Base-by-base conservation (phyloP, 306 rosid species). In the Pachyrhizus erosus region DNA sequence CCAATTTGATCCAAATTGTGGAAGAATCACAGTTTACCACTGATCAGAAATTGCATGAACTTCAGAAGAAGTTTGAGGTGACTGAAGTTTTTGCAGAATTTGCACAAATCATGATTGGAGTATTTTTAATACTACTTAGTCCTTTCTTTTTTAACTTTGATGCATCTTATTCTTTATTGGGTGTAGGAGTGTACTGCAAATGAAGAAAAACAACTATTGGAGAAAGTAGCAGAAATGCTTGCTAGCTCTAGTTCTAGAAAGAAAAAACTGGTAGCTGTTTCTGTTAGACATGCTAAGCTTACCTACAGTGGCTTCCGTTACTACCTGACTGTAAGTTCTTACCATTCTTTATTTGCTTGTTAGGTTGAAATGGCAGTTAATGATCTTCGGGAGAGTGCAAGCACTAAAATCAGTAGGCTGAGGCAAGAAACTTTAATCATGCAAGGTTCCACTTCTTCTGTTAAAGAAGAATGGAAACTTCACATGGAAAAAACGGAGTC, bases 51-150 rank as follows among this genome's bases (percentile, higher is more conserved):
- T 68, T 96, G 89, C 88, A 87, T 15, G 95, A 92, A 78, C 89
- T 96, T 81, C 97, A 96, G 85, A 88, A 87, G 87, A 93, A 96
- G 87, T 96, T 96, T 84, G 98, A 96, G 99, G 99, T 96, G 86
- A 74, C 58, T 84, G 66, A 76, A 33, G 18, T 81, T 52, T 42
- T 26, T 62, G 73, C 21, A 37, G 31, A 69, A 68, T 31, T 70
- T 62, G 54, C 54, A 67, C 62, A 65, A 70, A 60, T 54, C 80
- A 68, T 9, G 65, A 78, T 61, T 62, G 11, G 60, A 29, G 77
- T 7, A 24, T 62, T 51, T 31, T 64, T 37, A 37, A 37, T 60
- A 5, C 33, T 18, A 43, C 49, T n/a, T n/a, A n/a, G n/a, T 42
- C 13, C 1, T 23, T 37, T 83, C 15, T 4, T 58, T 31, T 46